Conservation (phyloP, 441 rosid species). For the Viola pubescens region DNA sequence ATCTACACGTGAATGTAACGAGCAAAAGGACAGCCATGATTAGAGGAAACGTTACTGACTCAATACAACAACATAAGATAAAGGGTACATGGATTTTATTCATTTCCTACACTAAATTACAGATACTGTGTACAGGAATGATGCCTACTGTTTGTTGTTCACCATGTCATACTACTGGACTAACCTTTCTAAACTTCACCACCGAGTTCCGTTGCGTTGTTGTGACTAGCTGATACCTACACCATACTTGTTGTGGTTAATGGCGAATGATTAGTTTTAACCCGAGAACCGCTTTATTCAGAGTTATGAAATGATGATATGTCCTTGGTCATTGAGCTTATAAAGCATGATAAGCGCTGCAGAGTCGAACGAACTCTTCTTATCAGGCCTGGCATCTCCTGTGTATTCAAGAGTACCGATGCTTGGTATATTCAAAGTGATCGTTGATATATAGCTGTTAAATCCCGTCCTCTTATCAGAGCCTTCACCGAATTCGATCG, state of each 20-base stretch:
- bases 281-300: not conserved
- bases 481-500: slow-evolving; percentile 40
- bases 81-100: too few relatives aligned
- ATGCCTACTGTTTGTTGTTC: too few relatives aligned
- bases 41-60: too few relatives aligned
- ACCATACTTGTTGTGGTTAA: not conserved
- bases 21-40: too few relatives aligned
- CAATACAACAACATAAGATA: too few relatives aligned
- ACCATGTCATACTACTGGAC: too few relatives aligned
- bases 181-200: too few relatives aligned
- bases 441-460: slow-evolving; percentile 46
- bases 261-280: not conserved
- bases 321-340: slow-evolving; percentile 49
- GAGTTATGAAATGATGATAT: slow-evolving; percentile 27
- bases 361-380: slow-evolving; percentile 76
- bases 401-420: slow-evolving; percentile 37
- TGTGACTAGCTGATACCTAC: too few relatives aligned
- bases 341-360: slow-evolving; percentile 59
- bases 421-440: slow-evolving; percentile 43
- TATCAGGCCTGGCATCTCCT: slow-evolving; percentile 70
- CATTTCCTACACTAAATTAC: too few relatives aligned
- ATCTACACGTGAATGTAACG: too few relatives aligned
- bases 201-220: too few relatives aligned
- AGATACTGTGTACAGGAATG: too few relatives aligned
- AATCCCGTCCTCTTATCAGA: slow-evolving; percentile 34